Conservation (phyloP, 2,329 filamentous ascomycete genomes). For the Nothophoma quercina region DNA sequence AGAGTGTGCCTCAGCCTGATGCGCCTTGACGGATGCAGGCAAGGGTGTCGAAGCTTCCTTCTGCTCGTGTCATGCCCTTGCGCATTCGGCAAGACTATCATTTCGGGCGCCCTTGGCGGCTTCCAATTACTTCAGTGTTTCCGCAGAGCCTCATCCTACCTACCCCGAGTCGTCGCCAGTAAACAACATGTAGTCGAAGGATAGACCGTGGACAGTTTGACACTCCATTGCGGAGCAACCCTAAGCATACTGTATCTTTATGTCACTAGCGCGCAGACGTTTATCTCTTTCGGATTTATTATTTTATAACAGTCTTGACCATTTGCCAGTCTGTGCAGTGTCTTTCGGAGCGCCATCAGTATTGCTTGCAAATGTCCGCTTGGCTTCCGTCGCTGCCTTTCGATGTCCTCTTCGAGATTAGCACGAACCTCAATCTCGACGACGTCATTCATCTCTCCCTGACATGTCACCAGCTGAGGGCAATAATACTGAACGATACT, state of each 20-base stretch:
- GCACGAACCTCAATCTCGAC: constrained; percentile 62
- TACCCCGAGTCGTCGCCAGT: background rate
- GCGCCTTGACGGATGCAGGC: background rate
- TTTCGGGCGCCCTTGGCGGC: too few relatives aligned
- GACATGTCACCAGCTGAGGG: constrained; percentile 61
- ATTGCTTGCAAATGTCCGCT: constrained; percentile 8
- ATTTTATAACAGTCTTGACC: too few relatives aligned
- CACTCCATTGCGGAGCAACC: too few relatives aligned
- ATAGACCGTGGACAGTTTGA: background rate
- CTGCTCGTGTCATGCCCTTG: too few relatives aligned
- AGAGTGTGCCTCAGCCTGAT: background rate
- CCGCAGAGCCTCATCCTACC: constrained; percentile 4
- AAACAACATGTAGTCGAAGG: background rate
- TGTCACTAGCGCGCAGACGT: too few relatives aligned
- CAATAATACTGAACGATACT: constrained; percentile 61
- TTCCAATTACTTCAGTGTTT: too few relatives aligned
- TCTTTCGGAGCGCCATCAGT: too few relatives aligned
- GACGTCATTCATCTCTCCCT: constrained; percentile 66
- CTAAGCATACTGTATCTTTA: too few relatives aligned
- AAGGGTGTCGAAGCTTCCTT: too few relatives aligned
- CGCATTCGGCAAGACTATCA: too few relatives aligned
- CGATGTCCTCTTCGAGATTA: constrained; percentile 70
- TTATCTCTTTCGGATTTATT: too few relatives aligned
- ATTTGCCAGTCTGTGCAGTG: too few relatives aligned
- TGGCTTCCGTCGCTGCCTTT: constrained; percentile 65